These are phyloP conservation scores for Bremia lactucae DNA, from an alignment of 352 stramenopile genomes.

Conservation along the genomic window DNA sequence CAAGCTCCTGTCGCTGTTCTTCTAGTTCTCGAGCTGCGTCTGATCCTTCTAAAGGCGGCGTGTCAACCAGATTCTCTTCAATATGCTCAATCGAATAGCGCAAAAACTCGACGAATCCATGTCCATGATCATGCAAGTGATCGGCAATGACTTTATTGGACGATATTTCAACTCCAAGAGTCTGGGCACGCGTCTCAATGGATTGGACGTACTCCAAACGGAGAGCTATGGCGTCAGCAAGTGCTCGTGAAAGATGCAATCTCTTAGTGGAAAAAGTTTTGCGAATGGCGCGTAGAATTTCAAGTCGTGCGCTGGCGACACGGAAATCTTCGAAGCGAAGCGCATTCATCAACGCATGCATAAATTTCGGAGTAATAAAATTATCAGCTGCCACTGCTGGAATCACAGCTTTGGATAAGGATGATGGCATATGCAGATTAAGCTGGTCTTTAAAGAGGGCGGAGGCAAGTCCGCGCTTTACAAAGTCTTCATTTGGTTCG, in stretches of 20 bases:
- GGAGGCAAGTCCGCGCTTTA: constrained; percentile 66
- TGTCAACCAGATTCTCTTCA: constrained; percentile 25
- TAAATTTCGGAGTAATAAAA: constrained; percentile 61
- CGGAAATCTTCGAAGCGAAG: constrained; percentile 82
- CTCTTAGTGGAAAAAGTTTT: constrained; percentile 65
- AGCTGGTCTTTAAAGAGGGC: constrained; percentile 70
- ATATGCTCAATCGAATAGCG: constrained; percentile 78
- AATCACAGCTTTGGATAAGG: constrained; percentile 14
- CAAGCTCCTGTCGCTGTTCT: constrained; percentile 33
- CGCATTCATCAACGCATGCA: constrained; percentile 71
- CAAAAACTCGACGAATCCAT: constrained; percentile 73
- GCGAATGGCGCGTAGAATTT: constrained; percentile 81
- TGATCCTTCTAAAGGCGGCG: constrained; percentile 7
- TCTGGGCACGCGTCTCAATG: constrained; percentile 31
- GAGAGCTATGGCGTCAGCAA: constrained; percentile 58
- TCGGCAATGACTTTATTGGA: constrained; percentile 31
- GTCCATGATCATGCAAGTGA: constrained; percentile 61
- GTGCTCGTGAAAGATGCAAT: constrained; percentile 51
- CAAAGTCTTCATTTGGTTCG: constrained; percentile 75
- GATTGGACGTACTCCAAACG: constrained; percentile 61
- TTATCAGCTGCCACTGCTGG: constrained; percentile 44
- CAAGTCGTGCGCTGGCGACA: constrained; percentile 65
- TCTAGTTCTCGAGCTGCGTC: constrained; percentile 17
- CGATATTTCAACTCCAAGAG: constrained; percentile 49
- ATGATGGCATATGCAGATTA: constrained; percentile 16